Base-by-base conservation (phyloP, 108 stramenopile genomes). In the Schizochytrium sp. region DNA sequence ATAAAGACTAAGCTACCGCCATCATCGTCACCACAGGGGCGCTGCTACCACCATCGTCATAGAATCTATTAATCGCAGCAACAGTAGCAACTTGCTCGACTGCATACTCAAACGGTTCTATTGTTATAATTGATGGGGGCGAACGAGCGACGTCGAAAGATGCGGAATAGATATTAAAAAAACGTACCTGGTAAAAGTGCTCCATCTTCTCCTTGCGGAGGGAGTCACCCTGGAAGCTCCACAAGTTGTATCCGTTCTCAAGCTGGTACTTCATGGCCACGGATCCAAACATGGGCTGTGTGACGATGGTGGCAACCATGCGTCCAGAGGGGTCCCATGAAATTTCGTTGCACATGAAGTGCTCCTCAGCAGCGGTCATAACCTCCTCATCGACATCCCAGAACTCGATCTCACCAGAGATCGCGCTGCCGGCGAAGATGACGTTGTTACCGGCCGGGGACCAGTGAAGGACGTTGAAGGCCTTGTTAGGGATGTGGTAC, bases 291-390 rank as follows among this genome's bases (percentile, higher is more conserved):
- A 93, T 93, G 38, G 93, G 93, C 87, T 93, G 93, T 28, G 88
- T 89, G 8, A 93, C 91, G 15, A 93, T 92, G 55, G 93, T 91
- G 88, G 92, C 92, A 2, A 94, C 61, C 59, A 92, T 87, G 55
- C 94, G 91, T 28, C 94, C 94, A 3, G 93, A 93, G 49, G 94
- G 94, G 64, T 94, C 94, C 94, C 94, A 94, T 60, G 89, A 60
- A 46, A 94, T 72, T 59, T 91, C 92, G 56, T 92, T 91, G 90
- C 92, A 91, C 3, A 93, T 58, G 56, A 89, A 92, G 91, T 94
- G 93, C 57, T 93, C 90, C 8, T 89, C 90, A 69, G 87, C 57
- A 45, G 89, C 91, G 42, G 91, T 89, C 3, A 72, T 76, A 17
- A 72, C 89, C 59, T 93, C 90, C 59, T 91, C 87, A 55, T 94